These are phyloP conservation scores for Friedmanniomyces endolithicus DNA, from an alignment of 495 filamentous ascomycete species.

Conservation along the genomic window DNA sequence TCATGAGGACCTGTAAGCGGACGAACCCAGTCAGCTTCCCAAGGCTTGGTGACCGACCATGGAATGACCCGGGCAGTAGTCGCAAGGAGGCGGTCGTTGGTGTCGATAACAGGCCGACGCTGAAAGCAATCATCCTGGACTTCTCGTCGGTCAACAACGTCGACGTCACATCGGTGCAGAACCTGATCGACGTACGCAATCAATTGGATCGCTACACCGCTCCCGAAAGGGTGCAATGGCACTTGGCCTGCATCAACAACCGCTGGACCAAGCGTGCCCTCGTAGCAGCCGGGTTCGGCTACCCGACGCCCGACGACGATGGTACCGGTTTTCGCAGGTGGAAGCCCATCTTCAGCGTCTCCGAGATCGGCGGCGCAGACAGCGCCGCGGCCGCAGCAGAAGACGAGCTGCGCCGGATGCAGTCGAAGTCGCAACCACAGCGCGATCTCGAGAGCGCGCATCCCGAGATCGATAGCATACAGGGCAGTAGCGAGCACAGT, in stretches of 20 bases:
- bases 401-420: conserved; percentile 42
- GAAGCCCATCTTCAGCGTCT: conserved; percentile 94
- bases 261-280: conserved; percentile 95
- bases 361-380: conserved; percentile 64
- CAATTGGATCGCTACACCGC: conserved; percentile 82
- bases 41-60: conserved; percentile 72
- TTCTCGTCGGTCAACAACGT: conserved; percentile 95
- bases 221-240: conserved; percentile 85
- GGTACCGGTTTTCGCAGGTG: conserved; percentile 48
- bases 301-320: conserved; percentile 48
- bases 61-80: conserved; percentile 84
- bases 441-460: conserved; percentile 20
- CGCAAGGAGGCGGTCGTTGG: conserved; percentile 40
- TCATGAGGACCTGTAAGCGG: conserved; percentile 61
- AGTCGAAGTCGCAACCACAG: conserved; percentile 16
- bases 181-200: conserved; percentile 94
- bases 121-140: conserved; percentile 89
- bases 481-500: conserved; percentile 20
- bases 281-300: conserved; percentile 85
- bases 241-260: conserved; percentile 89
- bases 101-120: conserved; percentile 51
- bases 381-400: conserved; percentile 55
- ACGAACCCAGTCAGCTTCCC: conserved; percentile 55
- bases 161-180: conserved; percentile 86
- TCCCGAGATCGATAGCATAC: neutral